Base-by-base conservation (phyloP, 129 eudicot species). In the Sambucus nigra region DNA sequence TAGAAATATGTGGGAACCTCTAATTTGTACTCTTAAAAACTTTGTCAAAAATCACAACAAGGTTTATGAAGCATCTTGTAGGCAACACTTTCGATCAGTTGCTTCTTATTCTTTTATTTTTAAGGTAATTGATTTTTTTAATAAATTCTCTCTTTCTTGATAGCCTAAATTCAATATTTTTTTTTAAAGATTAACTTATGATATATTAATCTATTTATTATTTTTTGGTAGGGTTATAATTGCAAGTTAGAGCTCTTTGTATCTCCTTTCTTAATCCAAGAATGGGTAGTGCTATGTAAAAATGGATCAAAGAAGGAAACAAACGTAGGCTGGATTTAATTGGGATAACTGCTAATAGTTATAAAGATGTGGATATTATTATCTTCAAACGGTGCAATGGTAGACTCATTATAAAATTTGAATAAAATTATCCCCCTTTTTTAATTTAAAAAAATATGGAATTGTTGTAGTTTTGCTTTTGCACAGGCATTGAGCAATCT, bases 1-100 rank as follows among this genome's bases (percentile, higher is more conserved):
- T 53, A 67, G 96, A 60, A 87, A 87, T 54, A 87, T 87, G 96
- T 87, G 96, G 96, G 96, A 87, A 67, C 83, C 96, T 27, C 80
- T 87, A 19, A 55, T 83, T 47, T 87, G 96, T 70, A 83, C 83
- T 46, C 73, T 87, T 25, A 67, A 75, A 40, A 83, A 77, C 71
- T 79, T 89, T 4, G 65, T 77, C 4, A 75, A 70, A 77, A 76
- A 87, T 65, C 73, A 74, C 57, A 74, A 53, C 35, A 80, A 74
- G 60, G 96, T 87, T 61, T 83, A 69, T 57, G 96, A 83, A 72
- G 83, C 78, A 55, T 62, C 63, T 50, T 94, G 96, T 18, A 62
- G 83, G 50, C 76, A 74, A n/a, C 72, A 71, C 54, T 87, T 87
- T 53, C 71, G 86, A 50, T 25, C 79, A 12, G 83, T 80, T 67